A percentile compares a stretch with the other conserved stretches of the same genome.
phyloP scores from a whole-genome alignment of 164 flowering plant genomes.

The Vitis rupestris region DNA sequence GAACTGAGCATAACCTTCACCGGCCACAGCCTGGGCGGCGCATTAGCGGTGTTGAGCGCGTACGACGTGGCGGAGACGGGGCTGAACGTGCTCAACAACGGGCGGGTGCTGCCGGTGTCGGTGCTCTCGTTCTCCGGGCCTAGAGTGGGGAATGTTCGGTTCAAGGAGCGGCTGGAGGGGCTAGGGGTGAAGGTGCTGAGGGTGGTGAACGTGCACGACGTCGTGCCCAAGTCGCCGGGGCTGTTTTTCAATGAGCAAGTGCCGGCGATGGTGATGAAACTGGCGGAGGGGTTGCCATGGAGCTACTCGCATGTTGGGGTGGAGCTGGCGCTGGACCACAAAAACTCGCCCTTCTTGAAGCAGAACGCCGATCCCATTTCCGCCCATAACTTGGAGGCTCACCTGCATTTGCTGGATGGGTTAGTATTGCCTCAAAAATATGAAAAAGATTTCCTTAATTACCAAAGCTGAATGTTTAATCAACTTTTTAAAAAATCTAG shows the following conservation, averaged over 20 bases:
- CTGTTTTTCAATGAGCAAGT: constrained; percentile 50
- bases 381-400: constrained; percentile 76
- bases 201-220: constrained; percentile 69
- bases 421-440: constrained; percentile 21
- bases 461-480: no score
- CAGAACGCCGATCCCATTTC: constrained; percentile 26
- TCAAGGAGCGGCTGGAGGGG: constrained; percentile 52
- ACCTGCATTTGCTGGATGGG: constrained; percentile 75
- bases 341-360: constrained; percentile 64
- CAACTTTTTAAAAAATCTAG: no score
- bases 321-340: constrained; percentile 64
- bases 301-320: constrained; percentile 72
- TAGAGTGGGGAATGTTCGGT: constrained; percentile 69
- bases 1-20: constrained; percentile 75
- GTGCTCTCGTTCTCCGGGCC: constrained; percentile 78
- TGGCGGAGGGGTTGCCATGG: constrained; percentile 56
- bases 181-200: constrained; percentile 73
- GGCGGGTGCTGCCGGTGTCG: constrained; percentile 34
- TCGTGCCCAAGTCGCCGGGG: constrained; percentile 73
- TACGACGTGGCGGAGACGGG: constrained; percentile 76
- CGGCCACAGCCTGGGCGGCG: constrained; percentile 82
- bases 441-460: no score
- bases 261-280: constrained; percentile 28
- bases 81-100: constrained; percentile 27
- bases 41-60: constrained; percentile 67